Conservation (phyloP, 2,329 filamentous ascomycete species). For the Sclerotinia spermophila region DNA sequence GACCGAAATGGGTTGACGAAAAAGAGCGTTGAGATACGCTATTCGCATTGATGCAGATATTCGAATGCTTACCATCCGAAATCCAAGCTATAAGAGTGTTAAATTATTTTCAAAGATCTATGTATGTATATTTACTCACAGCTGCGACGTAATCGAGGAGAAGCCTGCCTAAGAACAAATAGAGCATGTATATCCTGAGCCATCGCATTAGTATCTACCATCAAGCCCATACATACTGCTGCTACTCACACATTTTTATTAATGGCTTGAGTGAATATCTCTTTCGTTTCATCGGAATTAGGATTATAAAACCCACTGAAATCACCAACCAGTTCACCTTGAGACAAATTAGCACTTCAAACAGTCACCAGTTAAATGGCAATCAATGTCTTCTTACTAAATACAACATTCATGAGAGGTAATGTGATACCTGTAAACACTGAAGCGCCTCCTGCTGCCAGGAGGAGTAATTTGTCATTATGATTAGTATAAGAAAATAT, state of each 20-base stretch:
- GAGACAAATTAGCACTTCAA: neutral
- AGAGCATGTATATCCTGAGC: constrained; percentile 52
- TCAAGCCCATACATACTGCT: constrained; percentile 19
- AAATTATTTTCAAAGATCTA: neutral
- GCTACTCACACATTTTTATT: constrained; percentile 38
- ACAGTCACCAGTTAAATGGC: neutral
- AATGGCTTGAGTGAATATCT: constrained; percentile 49
- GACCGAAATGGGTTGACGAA: constrained; percentile 62
- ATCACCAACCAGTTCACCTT: constrained; percentile 39
- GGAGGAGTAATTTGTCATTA: constrained; percentile 22
- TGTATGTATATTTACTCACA: constrained; percentile 37
- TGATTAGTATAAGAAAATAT: constrained; percentile 28
- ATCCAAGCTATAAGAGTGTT: constrained; percentile 37
- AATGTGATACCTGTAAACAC: constrained; percentile 52
- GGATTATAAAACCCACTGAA: constrained; percentile 50
- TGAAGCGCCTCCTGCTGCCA: constrained; percentile 45
- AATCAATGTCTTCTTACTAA: constrained; percentile 42
- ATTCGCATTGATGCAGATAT: constrained; percentile 58
- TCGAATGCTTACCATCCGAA: constrained; percentile 58
- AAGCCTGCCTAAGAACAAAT: constrained; percentile 55
- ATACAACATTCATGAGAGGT: constrained; percentile 56
- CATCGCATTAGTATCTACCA: constrained; percentile 31
- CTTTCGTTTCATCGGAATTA: constrained; percentile 40
- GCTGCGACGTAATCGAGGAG: constrained; percentile 52
- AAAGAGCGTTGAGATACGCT: constrained; percentile 60